phyloP scores from a whole-genome alignment of 208 protist genomes.

The Acanthamoeba royreba region DNA sequence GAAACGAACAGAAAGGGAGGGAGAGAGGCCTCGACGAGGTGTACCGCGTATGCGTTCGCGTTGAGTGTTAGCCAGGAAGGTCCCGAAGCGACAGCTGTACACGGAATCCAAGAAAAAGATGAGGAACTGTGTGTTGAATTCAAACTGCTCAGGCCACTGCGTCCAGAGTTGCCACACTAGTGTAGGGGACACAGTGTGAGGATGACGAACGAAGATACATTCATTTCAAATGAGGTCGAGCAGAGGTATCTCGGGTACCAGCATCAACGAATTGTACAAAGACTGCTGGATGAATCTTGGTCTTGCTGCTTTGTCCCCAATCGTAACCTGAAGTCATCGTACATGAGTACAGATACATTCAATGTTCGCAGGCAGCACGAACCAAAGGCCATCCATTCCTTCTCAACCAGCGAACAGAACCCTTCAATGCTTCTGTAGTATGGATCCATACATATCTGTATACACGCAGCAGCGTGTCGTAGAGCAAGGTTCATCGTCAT shows the following conservation, averaged over 20 bases:
- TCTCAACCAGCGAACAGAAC: conserved; percentile 88
- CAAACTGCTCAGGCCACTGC: background rate
- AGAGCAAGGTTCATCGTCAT: too few relatives aligned
- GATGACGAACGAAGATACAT: background rate
- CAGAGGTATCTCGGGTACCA: background rate
- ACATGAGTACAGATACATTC: background rate
- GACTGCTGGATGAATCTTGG: background rate
- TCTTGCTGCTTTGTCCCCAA: background rate
- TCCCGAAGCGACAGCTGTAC: background rate
- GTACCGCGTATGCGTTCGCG: background rate
- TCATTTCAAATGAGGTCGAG: background rate
- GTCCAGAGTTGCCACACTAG: conserved; percentile 31
- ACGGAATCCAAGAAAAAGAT: background rate
- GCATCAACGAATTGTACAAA: background rate
- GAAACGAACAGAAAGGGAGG: too few relatives aligned
- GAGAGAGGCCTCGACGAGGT: too few relatives aligned
- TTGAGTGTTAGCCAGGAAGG: background rate
- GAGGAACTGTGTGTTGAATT: background rate
- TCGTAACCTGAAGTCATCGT: background rate
- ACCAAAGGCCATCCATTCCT: conserved; percentile 88
- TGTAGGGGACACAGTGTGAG: too few relatives aligned
- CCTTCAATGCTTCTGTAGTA: conserved; percentile 89
- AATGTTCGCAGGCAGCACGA: too few relatives aligned
- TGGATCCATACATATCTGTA: conserved; percentile 81
- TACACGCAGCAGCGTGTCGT: too few relatives aligned